Base-by-base conservation (phyloP, 768 basidiomycete species). In the Agaricus subrufescens region DNA sequence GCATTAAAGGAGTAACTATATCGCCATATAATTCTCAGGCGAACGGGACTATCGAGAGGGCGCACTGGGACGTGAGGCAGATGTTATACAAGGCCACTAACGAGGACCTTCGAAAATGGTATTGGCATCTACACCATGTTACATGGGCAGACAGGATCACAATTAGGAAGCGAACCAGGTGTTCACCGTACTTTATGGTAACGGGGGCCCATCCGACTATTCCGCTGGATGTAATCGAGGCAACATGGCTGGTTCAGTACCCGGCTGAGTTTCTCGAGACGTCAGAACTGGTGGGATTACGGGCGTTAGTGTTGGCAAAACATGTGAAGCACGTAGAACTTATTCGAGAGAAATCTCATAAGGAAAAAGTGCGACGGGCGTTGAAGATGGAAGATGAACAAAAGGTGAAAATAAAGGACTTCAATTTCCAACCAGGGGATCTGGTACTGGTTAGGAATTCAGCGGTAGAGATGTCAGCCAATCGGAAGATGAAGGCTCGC, bases 371-470 rank as follows among this genome's bases (percentile, higher is more conserved):
- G 7, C 27, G 46, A 48, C 6, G 26, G 5, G 25, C 46, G 3
- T 27, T 48, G 5, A 7, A 48, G 26, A 3, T 43, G 23, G 29
- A 48, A 3, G 31, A 31, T 5, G 31, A 31, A 5, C 29, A 11
- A 31, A 30, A 26, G 6, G 15, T 6, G 14, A 48, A 48, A 48
- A 48, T 48, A 14, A 48, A 48, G 26, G 46, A 48, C 10, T 48
- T 48, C 19, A 19, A 48, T 4, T 61, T 48, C 7, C 2, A 63
- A 30, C 60, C 58, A 7, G 73, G 74, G 23, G 61, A 62, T 0
- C 57, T 77, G 0, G 71, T 75, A 0, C 61, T 80, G 0, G 63
- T 75, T 0, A 48, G 66, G 3, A 76, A 79, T 47, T 68, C 68
- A 0, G 27, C 52, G 0, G 52, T 72, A 2, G 69, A 73, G 27